Base-by-base conservation (phyloP, 352 stramenopile species). In the Blastocystis sp. region DNA sequence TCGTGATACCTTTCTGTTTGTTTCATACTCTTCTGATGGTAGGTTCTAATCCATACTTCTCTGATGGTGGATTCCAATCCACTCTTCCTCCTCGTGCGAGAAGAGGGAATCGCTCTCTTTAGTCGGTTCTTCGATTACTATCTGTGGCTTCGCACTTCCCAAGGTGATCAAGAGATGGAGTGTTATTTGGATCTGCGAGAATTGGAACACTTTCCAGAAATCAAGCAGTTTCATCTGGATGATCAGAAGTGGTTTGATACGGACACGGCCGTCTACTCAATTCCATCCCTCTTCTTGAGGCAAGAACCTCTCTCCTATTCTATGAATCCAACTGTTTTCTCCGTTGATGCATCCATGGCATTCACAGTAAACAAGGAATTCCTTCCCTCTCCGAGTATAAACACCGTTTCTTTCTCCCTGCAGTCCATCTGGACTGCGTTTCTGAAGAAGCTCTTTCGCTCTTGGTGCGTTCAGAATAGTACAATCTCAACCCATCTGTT, bases 121-220 rank as follows among this genome's bases (percentile, higher is more conserved):
- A 36, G 44, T 48, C 69, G 69, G 1, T 51, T 81, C 14, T 81
- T 81, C 42, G 69, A 64, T 42, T 63, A 36, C 18, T 81, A 49
- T 44, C 69, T 36, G n/a, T 81, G 69, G 69, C 53, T 81, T 16
- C 48, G 63, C 1, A 48, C 49, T 0, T 18, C 36, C 29, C 38
- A 4, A 11, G 69, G 69, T 9, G 69, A 81, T 38, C 27, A 34
- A 8, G 48, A 65, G 32, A 42, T 59, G 14, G 69, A 61, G 0
- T 24, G 69, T 34, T 44, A 40, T 29, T 81, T 65, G 16, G 69
- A 81, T 44, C 14, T 81, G 18, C 3, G 8, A 21, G 11, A 29
- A 8, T 40, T 64, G 46, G 18, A 40, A 27, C 8, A 8, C 27
- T 72, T 72, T 48, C 61, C 34, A 46, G 4, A 27, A 0, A n/a